These are phyloP conservation scores for Melastoma malabathricum DNA, from an alignment of 345 rosid genomes.

Conservation along the genomic window DNA sequence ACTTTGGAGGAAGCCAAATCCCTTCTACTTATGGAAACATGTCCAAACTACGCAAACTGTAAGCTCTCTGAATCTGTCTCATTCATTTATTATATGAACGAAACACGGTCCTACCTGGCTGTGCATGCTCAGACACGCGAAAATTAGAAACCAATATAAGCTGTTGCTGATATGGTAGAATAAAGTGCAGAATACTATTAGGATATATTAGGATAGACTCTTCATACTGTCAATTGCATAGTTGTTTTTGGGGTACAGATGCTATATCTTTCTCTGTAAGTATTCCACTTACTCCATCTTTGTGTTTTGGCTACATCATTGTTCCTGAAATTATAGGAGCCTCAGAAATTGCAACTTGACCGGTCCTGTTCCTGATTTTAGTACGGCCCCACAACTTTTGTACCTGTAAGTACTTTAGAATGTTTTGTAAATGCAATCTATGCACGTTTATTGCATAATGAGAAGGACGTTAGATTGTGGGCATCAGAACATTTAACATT, in stretches of 20 bases:
- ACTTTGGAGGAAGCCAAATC: slow-evolving; percentile 63
- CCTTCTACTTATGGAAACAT: slow-evolving; percentile 62
- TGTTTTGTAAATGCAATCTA: background rate
- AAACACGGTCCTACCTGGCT: background rate
- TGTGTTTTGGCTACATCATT: slow-evolving; percentile 8
- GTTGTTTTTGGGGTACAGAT: background rate
- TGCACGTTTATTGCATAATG: background rate
- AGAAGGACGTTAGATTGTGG: background rate
- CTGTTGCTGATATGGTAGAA: too few relatives aligned
- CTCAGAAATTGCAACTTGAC: slow-evolving; percentile 76
- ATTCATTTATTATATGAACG: background rate
- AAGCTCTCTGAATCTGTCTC: slow-evolving; percentile 23
- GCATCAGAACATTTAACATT: background rate
- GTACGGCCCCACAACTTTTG: slow-evolving; percentile 50
- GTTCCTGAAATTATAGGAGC: slow-evolving; percentile 41
- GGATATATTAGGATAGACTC: too few relatives aligned
- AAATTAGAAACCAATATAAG: background rate
- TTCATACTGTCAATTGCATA: too few relatives aligned
- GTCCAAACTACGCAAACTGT: slow-evolving; percentile 71
- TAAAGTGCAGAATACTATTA: too few relatives aligned
- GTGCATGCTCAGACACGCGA: background rate
- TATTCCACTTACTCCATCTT: background rate
- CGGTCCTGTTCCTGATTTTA: slow-evolving; percentile 81
- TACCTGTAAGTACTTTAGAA: slow-evolving; percentile 53
- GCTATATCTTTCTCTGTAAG: background rate